phyloP scores from a whole-genome alignment of 352 stramenopile genomes.

The Globisporangium carolinianum region DNA sequence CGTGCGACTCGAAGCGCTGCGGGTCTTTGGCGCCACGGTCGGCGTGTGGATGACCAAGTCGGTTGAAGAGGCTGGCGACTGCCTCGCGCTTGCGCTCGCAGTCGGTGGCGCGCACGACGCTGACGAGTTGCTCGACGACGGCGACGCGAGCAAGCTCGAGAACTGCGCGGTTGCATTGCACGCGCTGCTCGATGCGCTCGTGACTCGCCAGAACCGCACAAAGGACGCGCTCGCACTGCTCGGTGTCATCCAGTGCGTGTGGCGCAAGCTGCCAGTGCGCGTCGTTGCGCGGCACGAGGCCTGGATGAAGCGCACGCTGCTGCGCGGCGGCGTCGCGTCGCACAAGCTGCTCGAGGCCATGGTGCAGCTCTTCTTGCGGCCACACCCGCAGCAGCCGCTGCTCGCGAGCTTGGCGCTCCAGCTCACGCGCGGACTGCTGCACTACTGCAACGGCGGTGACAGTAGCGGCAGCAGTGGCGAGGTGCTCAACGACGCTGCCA shows the following conservation, averaged over 20 bases:
- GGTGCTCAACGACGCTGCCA: conserved; percentile 2
- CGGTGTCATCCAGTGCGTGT: conserved; percentile 12
- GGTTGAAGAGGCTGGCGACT: conserved; percentile 15
- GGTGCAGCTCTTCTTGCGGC: conserved; percentile 25
- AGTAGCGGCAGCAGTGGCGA: conserved; percentile 7
- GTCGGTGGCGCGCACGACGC: conserved; percentile 9
- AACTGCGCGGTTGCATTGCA: conserved; percentile 19
- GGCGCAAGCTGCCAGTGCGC: conserved; percentile 13
- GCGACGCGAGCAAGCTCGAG: conserved; percentile 12
- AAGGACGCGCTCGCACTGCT: conserved; percentile 13
- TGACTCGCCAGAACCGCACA: conserved; percentile 6
- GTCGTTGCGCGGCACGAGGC: conserved; percentile 12
- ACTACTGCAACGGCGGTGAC: conserved; percentile 26
- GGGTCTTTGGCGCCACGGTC: conserved; percentile 12
- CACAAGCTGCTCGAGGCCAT: conserved; percentile 26
- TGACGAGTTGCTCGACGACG: conserved; percentile 13
- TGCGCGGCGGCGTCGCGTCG: conserved; percentile 9
- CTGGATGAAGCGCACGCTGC: conserved; percentile 26
- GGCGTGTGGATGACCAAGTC: conserved; percentile 17
- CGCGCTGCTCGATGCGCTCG: conserved; percentile 17
- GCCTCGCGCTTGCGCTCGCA: conserved; percentile 12
- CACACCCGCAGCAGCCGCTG: conserved; percentile 14
- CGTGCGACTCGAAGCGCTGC: conserved; percentile 14
- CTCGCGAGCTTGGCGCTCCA: conserved; percentile 18
- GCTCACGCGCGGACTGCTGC: conserved; percentile 24